A percentile compares a stretch with the other conserved stretches of the same genome.
Evolutionary conservation across 1,284 basidiomycete genomes (phyloP).

Genomic region (Coniferiporia sulphurascens): DNA sequence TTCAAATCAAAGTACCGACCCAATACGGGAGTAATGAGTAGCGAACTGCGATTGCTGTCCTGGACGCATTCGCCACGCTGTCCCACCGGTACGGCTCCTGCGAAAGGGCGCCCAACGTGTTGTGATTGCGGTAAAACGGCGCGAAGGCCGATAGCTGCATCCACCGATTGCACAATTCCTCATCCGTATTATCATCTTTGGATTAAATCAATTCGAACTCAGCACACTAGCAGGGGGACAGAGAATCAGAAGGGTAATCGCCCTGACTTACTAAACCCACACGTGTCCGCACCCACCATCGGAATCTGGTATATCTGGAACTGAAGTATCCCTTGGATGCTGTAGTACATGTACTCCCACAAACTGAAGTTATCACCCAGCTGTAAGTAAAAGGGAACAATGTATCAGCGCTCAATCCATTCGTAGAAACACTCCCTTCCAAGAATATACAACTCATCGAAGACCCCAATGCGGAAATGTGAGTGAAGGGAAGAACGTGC

Average conservation of each 20-base stretch:
- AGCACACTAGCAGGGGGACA: no score
- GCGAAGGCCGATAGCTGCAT: constrained; percentile 73
- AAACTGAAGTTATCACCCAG: constrained; percentile 69
- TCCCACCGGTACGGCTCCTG: constrained; percentile 78
- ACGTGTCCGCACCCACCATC: constrained; percentile 73
- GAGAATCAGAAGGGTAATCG: no score
- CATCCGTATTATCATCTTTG: constrained; percentile 64
- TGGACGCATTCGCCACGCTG: constrained; percentile 66
- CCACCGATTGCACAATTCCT: constrained; percentile 80
- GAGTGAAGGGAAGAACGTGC: constrained; percentile 1
- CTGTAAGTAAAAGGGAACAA: constrained; percentile 27
- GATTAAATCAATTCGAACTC: not conserved
- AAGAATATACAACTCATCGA: not conserved
- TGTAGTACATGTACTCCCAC: constrained; percentile 59
- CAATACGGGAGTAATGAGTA: constrained; percentile 73
- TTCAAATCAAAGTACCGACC: constrained; percentile 35
- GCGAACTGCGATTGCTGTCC: constrained; percentile 61
- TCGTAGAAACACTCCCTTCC: not conserved
- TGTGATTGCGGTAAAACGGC: constrained; percentile 74
- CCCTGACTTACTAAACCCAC: constrained; percentile 46
- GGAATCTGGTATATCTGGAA: constrained; percentile 76
- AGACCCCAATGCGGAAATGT: not conserved
- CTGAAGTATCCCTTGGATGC: constrained; percentile 64
- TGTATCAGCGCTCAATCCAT: not conserved
- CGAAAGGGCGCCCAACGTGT: constrained; percentile 51